Evolutionary conservation across 2,329 filamentous ascomycete genomes (phyloP), one percentile per base, ranked within the genome.

Genomic region (Lecanoromycetidae sp.): DNA sequence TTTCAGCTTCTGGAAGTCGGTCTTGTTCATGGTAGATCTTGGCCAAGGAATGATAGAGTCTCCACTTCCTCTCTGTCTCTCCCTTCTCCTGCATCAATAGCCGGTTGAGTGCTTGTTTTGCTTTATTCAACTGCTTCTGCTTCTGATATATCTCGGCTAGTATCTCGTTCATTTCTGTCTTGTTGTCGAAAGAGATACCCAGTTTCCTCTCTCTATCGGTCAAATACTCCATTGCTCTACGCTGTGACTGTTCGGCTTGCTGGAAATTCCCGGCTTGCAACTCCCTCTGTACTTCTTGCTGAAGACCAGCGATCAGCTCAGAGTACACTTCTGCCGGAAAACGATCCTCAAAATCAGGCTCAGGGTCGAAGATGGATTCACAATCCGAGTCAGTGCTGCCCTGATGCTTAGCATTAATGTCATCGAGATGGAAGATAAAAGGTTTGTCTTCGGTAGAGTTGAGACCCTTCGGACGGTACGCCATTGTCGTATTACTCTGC

Each of bases 31-130:
- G 15, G 19, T 41, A 51, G 22, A 51, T 45, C 12, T 38, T 32
- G 5, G 49, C 44, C 3, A 51, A 32, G 9, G 30, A 27, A 20
- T 51, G 41, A 22, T 51, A 51, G 7, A 48, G 39, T 10, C 49
- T 47, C 49, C 49, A 51, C 23, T 51, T 51, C 29, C 49, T 39
- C 9, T 48, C 37, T 10, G 44, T 48, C 12, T 51, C 49, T 4
- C 15, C 39, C 15, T 36, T 44, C 15, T 51, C 49, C 19, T 51
- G 39, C 35, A 44, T 45, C 25, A 51, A 22, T 15, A 51, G 30
- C 10, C 40, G 26, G 17, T 44, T 45, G 25, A 48, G 17, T 2
- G 48, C 32, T 8, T 25, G 8, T 25, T 51, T 51, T 4, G 49
- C 49, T 19, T 42, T 44, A 25, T 51, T 41, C 12, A 34, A 15